Conservation (phyloP, 2,329 filamentous ascomycete genomes). For the Xylaria sp. region DNA sequence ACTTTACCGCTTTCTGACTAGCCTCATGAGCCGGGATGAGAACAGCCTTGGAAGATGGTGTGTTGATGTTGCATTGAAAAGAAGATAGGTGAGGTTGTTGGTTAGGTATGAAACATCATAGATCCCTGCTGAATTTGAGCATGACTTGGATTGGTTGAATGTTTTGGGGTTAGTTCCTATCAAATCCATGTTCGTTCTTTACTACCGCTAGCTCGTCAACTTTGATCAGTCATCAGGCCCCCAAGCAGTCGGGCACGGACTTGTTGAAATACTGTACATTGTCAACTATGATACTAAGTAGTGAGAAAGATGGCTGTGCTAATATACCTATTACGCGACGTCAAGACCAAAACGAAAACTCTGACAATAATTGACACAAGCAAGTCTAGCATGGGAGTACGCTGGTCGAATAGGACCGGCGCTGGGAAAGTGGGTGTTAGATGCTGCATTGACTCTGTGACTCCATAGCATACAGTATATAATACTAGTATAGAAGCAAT, state of each 20-base stretch:
- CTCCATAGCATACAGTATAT: slow-evolving; percentile 18
- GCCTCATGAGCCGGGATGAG: slow-evolving; percentile 27
- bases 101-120: slow-evolving; percentile 31
- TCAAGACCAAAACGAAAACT: neutral
- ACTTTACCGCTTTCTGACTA: slow-evolving; percentile 32
- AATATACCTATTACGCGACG: neutral
- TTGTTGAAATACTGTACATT: neutral
- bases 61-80: slow-evolving; percentile 30
- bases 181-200: slow-evolving; percentile 4
- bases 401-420: slow-evolving; percentile 18
- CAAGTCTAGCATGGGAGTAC: neutral
- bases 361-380: neutral
- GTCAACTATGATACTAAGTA: neutral
- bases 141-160: slow-evolving; percentile 22
- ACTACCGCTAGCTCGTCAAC: neutral
- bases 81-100: slow-evolving; percentile 17
- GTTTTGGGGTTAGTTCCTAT: slow-evolving; percentile 16
- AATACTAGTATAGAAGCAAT: neutral
- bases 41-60: slow-evolving; percentile 27
- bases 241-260: neutral
- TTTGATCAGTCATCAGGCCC: slow-evolving; percentile 27
- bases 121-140: slow-evolving; percentile 16
- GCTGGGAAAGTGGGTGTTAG: slow-evolving; percentile 23
- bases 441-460: slow-evolving; percentile 39
- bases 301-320: neutral